These are phyloP conservation scores for Malassezia brasiliensis DNA, from an alignment of 1,284 basidiomycete genomes.

Conservation along the genomic window DNA sequence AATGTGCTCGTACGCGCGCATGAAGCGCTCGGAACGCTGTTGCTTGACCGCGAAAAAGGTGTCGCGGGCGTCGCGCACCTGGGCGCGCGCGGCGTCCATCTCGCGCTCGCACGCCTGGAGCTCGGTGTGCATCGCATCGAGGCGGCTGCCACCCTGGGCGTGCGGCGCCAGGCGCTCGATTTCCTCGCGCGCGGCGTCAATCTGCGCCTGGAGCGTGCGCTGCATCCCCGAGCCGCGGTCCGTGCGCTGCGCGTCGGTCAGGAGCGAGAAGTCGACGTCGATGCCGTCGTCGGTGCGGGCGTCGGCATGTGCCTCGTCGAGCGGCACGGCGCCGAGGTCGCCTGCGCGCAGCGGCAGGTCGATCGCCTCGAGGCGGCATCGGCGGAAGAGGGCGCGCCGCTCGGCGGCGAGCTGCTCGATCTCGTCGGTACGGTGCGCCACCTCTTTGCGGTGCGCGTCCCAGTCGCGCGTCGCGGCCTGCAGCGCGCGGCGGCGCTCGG, in stretches of 20 bases:
- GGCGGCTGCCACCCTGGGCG: constrained; percentile 84
- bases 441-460: constrained; percentile 81
- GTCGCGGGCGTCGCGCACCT: constrained; percentile 78
- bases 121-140: constrained; percentile 77
- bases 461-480: constrained; percentile 64
- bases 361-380: constrained; percentile 88
- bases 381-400: constrained; percentile 74
- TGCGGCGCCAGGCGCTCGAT: constrained; percentile 93
- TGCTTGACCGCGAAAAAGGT: constrained; percentile 80
- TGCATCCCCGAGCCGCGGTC: constrained; percentile 62
- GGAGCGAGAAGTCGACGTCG: constrained; percentile 67
- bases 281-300: constrained; percentile 75
- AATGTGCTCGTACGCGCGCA: constrained; percentile 92
- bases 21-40: constrained; percentile 64
- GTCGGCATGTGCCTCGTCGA: constrained; percentile 70
- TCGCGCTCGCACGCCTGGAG: constrained; percentile 55
- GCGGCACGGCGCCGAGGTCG: constrained; percentile 71
- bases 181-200: constrained; percentile 53
- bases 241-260: constrained; percentile 76
- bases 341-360: constrained; percentile 68
- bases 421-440: constrained; percentile 55
- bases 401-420: constrained; percentile 82
- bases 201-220: constrained; percentile 59
- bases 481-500: constrained; percentile 50
- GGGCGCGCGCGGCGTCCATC: constrained; percentile 57